Conservation (phyloP, 805 yeast species). For the Ogataea haglerorum region DNA sequence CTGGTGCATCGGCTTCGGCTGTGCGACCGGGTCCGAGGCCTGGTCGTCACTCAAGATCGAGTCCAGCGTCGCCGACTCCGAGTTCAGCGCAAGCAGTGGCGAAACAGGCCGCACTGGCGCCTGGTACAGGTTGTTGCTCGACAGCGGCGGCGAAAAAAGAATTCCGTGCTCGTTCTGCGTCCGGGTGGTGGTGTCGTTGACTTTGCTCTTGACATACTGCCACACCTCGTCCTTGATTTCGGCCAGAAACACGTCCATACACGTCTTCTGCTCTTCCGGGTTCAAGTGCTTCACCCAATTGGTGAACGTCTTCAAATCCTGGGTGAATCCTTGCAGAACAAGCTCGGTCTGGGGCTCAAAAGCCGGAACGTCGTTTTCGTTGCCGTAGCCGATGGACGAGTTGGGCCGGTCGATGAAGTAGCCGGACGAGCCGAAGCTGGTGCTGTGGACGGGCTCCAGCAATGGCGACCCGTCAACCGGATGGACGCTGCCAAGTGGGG, state of each 20-base stretch:
- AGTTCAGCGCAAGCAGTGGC: constrained; percentile 31
- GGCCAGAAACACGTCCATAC: constrained; percentile 46
- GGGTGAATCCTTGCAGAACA: constrained; percentile 34
- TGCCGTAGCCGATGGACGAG: constrained; percentile 15
- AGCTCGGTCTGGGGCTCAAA: constrained; percentile 31
- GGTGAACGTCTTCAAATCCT: constrained; percentile 44
- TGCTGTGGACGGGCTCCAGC: constrained; percentile 13
- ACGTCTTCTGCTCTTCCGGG: constrained; percentile 44
- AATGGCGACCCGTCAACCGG: constrained; percentile 19
- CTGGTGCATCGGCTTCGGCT: constrained; percentile 17
- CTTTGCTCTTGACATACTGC: constrained; percentile 40
- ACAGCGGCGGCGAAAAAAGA: constrained; percentile 24
- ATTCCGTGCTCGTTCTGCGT: constrained; percentile 13
- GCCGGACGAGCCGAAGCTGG: constrained; percentile 10
- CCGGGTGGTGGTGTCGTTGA: constrained; percentile 30
- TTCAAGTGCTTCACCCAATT: constrained; percentile 45
- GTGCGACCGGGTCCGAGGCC: constrained; percentile 5
- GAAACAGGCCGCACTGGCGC: constrained; percentile 32
- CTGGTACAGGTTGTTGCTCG: constrained; percentile 23
- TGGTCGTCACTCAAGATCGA: constrained; percentile 33
- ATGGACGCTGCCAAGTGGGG: constrained; percentile 21
- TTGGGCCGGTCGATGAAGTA: constrained; percentile 16
- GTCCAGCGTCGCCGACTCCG: constrained; percentile 38
- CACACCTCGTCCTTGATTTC: constrained; percentile 44
- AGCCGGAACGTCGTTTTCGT: constrained; percentile 32